phyloP scores from a whole-genome alignment of 495 filamentous ascomycete species.

The Achaetomiella virescens region DNA sequence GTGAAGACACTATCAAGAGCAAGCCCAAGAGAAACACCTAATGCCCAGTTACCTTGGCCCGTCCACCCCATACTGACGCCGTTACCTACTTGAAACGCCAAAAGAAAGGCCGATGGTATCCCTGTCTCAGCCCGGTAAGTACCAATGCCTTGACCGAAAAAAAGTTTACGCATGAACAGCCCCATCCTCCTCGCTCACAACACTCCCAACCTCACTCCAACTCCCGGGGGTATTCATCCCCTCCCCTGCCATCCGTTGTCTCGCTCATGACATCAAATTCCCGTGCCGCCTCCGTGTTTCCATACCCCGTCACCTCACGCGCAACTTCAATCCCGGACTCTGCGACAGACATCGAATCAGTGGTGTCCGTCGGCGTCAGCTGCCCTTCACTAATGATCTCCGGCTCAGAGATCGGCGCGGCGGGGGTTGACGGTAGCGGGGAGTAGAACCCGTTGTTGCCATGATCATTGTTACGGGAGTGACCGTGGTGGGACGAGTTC shows the following conservation, averaged over 20 bases:
- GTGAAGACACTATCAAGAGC: no score
- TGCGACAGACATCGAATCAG: constrained; percentile 41
- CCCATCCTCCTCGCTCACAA: constrained; percentile 53
- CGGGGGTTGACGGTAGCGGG: constrained; percentile 39
- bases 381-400: constrained; percentile 42
- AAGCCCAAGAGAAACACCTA: no score
- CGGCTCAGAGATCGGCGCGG: constrained; percentile 34
- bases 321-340: constrained; percentile 35
- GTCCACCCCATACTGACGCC: no score
- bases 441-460: constrained; percentile 43
- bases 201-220: constrained; percentile 76
- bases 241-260: constrained; percentile 40
- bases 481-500: constrained; percentile 21
- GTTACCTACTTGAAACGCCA: no score
- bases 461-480: no score
- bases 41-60: no score
- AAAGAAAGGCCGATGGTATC: no score
- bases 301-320: constrained; percentile 21
- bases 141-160: no score
- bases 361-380: constrained; percentile 38
- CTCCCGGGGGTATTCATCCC: constrained; percentile 60
- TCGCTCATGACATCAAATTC: constrained; percentile 62
- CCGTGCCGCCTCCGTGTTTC: constrained; percentile 24
- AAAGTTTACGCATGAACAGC: constrained; percentile 24
- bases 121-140: no score